Conservation (phyloP, 164 flowering plant genomes). For the Chloranthus sessilifolius region DNA sequence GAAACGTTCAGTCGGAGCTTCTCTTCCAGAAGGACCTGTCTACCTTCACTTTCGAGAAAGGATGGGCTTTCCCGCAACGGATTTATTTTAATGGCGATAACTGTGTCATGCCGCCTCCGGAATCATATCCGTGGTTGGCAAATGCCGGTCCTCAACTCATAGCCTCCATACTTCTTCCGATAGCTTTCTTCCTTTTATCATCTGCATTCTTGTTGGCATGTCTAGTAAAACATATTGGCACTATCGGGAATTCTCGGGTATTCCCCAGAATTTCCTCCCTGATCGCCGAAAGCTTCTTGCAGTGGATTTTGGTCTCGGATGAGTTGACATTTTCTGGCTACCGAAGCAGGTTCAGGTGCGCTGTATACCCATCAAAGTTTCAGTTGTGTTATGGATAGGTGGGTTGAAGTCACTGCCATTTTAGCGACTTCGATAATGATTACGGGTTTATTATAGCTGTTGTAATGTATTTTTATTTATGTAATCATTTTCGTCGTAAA, state of each 20-base stretch:
- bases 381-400: slow-evolving; percentile 14
- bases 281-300: slow-evolving; percentile 12
- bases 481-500: slow-evolving; percentile 15
- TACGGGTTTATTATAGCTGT: background rate
- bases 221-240: slow-evolving; percentile 16
- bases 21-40: slow-evolving; percentile 54
- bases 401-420: slow-evolving; percentile 12
- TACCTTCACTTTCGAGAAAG: slow-evolving; percentile 67
- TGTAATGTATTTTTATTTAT: slow-evolving; percentile 15
- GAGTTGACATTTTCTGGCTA: slow-evolving; percentile 10
- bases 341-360: slow-evolving; percentile 15
- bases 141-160: slow-evolving; percentile 37
- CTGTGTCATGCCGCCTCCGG: slow-evolving; percentile 90
- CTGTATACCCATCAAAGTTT: slow-evolving; percentile 6
- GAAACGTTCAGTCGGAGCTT: slow-evolving; percentile 76
- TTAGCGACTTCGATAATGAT: slow-evolving; percentile 8
- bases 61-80: slow-evolving; percentile 80
- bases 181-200: slow-evolving; percentile 29
- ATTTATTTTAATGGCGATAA: slow-evolving; percentile 82
- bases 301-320: background rate
- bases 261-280: slow-evolving; percentile 9
- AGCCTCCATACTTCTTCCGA: slow-evolving; percentile 17
- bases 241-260: too few species aligned
- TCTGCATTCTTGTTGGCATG: slow-evolving; percentile 30
- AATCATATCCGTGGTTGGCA: slow-evolving; percentile 69